Percentiles rank a stretch among this genome's conserved stretches.
Conservation (phyloP, 164 flowering plant genomes). For the Tinospora cordifolia region DNA sequence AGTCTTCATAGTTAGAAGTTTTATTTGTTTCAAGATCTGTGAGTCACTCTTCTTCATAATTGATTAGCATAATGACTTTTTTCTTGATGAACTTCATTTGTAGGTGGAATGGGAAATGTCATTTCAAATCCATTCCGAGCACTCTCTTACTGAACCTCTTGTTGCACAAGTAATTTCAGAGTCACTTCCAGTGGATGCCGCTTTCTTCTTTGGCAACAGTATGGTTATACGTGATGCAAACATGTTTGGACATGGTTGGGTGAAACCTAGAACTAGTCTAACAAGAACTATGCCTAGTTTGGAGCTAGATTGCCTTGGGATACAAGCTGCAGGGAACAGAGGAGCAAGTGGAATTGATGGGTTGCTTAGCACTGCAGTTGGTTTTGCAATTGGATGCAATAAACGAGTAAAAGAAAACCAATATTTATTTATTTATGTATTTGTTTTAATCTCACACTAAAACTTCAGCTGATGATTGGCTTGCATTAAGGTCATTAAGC, state of each 20-base stretch:
- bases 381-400: slow-evolving; percentile 84
- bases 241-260: slow-evolving; percentile 63
- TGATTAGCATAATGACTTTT: not conserved
- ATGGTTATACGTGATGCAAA: slow-evolving; percentile 84
- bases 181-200: slow-evolving; percentile 46
- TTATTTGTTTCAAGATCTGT: not conserved
- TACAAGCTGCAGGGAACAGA: slow-evolving; percentile 62
- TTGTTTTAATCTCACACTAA: not conserved
- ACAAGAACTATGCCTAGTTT: slow-evolving; percentile 22
- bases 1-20: not conserved
- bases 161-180: slow-evolving; percentile 55
- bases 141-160: slow-evolving; percentile 73
- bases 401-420: slow-evolving; percentile 46
- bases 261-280: slow-evolving; percentile 18
- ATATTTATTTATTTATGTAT: not conserved
- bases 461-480: not conserved
- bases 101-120: slow-evolving; percentile 69
- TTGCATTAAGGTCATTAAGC: not conserved
- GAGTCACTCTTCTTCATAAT: not conserved
- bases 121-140: slow-evolving; percentile 48
- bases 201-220: slow-evolving; percentile 87
- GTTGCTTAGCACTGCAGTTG: slow-evolving; percentile 82
- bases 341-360: slow-evolving; percentile 99
- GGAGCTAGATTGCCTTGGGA: slow-evolving; percentile 36
- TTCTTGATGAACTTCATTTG: slow-evolving; percentile 11